Conservation (phyloP, 495 filamentous ascomycete species). For the Trichoderma reesei region DNA sequence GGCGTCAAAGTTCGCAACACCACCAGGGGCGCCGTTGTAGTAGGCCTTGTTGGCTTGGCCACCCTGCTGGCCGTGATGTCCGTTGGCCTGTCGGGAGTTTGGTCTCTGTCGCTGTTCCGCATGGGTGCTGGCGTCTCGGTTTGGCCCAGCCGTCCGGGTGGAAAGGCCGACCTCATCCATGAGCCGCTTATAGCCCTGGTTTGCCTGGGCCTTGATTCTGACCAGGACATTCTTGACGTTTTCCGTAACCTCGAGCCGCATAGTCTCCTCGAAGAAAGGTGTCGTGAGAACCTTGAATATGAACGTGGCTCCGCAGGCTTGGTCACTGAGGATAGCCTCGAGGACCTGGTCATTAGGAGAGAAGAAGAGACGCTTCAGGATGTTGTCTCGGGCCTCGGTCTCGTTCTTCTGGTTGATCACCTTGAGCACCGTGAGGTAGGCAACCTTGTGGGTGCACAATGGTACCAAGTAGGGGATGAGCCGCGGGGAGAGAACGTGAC, state of each 20-base stretch:
- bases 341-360: conserved; percentile 77
- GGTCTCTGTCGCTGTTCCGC: conserved; percentile 34
- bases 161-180: conserved; percentile 96
- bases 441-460: conserved; percentile 97
- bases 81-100: conserved; percentile 41
- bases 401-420: conserved; percentile 98
- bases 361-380: conserved; percentile 91
- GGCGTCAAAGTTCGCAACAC: conserved; percentile 33
- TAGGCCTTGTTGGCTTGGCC: conserved; percentile 25
- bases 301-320: conserved; percentile 83
- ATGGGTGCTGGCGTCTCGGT: conserved; percentile 11
- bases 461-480: conserved; percentile 95
- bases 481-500: conserved; percentile 83
- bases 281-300: conserved; percentile 98
- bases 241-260: conserved; percentile 77
- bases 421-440: conserved; percentile 93
- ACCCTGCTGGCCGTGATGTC: conserved; percentile 24
- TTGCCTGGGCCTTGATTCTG: conserved; percentile 82
- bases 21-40: conserved; percentile 26
- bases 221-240: conserved; percentile 84
- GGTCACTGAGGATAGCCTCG: conserved; percentile 85
- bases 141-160: conserved; percentile 33
- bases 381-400: conserved; percentile 81
- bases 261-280: conserved; percentile 91
- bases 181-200: conserved; percentile 93